These are phyloP conservation scores for Candida ortonii DNA, from an alignment of 805 yeast species.

Conservation along the genomic window DNA sequence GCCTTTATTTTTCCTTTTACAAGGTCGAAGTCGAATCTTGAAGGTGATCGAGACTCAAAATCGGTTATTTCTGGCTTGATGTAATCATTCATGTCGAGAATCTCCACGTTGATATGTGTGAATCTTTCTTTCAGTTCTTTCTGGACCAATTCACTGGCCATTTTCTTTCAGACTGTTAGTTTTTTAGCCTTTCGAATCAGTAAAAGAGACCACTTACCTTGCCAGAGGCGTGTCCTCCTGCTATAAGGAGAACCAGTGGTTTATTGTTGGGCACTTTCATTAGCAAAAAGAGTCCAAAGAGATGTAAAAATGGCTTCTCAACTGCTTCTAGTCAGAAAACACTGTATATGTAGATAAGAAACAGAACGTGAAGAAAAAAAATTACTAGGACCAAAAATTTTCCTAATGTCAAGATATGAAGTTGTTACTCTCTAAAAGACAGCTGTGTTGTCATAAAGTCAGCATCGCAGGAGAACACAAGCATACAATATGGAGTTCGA, in stretches of 20 bases:
- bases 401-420: no score
- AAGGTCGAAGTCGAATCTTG: conserved; percentile 39
- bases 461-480: no score
- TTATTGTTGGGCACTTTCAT: neutral
- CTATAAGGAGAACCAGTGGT: conserved; percentile 27
- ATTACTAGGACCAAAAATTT: no score
- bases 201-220: conserved; percentile 28
- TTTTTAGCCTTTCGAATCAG: neutral
- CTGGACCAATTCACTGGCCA: conserved; percentile 22
- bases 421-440: neutral
- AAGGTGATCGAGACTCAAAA: conserved; percentile 31
- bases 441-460: no score
- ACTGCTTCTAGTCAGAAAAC: no score
- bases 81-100: conserved; percentile 27
- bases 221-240: conserved; percentile 37
- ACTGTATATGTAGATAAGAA: no score
- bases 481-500: conserved; percentile 52
- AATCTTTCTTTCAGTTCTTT: conserved; percentile 24
- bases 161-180: conserved; percentile 18
- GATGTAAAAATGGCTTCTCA: no score
- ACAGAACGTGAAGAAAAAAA: neutral
- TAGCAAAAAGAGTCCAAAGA: no score
- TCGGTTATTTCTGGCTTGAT: conserved; percentile 2
- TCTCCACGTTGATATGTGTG: conserved; percentile 14
- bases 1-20: conserved; percentile 17